Evolutionary conservation across 2,329 filamentous ascomycete species (phyloP), one percentile per base, ranked within the genome.

Genomic region (Sarocladiaceae sp.): DNA sequence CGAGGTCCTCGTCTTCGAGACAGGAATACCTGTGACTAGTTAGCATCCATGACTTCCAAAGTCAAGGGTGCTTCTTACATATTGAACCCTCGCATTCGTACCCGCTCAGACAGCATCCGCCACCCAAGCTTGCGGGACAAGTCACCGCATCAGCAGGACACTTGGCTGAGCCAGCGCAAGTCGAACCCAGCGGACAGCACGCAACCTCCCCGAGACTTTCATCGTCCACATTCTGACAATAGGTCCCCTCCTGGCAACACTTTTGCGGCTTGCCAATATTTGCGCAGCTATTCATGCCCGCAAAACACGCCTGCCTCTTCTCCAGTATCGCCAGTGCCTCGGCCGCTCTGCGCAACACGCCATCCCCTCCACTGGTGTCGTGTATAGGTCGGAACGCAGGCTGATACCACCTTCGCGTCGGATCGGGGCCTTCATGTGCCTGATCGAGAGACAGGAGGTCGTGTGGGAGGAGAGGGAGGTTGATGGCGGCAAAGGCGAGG

Each of bases 41-140:
- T 11, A 18, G 39, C 19, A 4, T n/a, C n/a, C n/a, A n/a, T n/a
- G n/a, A n/a, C n/a, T n/a, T n/a, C n/a, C n/a, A n/a, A n/a, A n/a
- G n/a, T n/a, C n/a, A n/a, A n/a, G n/a, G n/a, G n/a, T n/a, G n/a
- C n/a, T n/a, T n/a, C 71, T 74, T 66, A 82, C 86, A 91, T 19
- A 85, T 86, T 46, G 82, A 67, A 15, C 81, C 81, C 46, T 78
- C 69, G 54, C 86, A 91, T 2, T 76, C 69, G 55, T 79, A 89
- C 4, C 83, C 84, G 0, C 80, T 70, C 10, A 89, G 79, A 58
- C 86, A 91, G 57, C 86, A 91, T 2, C 85, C 86, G 12, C 85
- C 85, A 3, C 85, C 85, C 0, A 82, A 59, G 26, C 73, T 72
- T 6, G 76, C 70, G 0, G 80, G 70, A 57, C 86, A 91, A 40